Base-by-base conservation (phyloP, 768 basidiomycete species). In the Lactarius evosmus region DNA sequence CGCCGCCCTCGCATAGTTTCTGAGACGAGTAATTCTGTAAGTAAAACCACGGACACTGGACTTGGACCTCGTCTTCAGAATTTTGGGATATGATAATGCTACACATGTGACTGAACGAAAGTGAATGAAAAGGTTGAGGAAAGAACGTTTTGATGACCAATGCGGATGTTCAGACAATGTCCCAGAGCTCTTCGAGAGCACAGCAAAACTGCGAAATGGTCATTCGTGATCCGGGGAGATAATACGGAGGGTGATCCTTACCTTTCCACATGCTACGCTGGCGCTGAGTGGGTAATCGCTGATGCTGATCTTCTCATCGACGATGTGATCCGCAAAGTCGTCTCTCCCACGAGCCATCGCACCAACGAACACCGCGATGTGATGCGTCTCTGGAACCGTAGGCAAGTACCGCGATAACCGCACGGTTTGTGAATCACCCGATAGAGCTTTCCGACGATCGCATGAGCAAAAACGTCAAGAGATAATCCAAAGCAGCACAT, bases 261-360 rank as follows among this genome's bases (percentile, higher is more conserved):
- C 95, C 85, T 98, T 98, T 65, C 96, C 96, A 72, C 96, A 98
- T 22, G 96, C 95, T 30, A 98, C 95, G 58, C 88, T 88, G 29
- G 95, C 95, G 71, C 93, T 95, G 54, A 97, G 77, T 2, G 93
- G 84, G 76, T 95, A 99, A 70, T 97, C 88, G 70, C 92, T 95
- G 75, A 99, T 93, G 66, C 92, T 86, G 70, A 98, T 94, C 78
- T 99, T 99, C 76, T 96, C 88, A 72, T 99, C 97, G 0, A 98
- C 91, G 69, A 91, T 79, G 27, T 84, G 89, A 75, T 99, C 97
- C 16, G 97, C 97, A 78, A 99, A 99, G 77, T 96, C 93, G 69
- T 99, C 97, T 56, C 84, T 86, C 12, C 96, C 96, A 62, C 96
- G 82, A 7, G 96, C 96, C 96, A 99, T 99, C 25, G 96, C 97